A percentile compares a stretch with the other conserved stretches of the same genome.
These are phyloP conservation scores for Alternaria hordeiaustralica DNA, from an alignment of 2,329 filamentous ascomycete genomes.

Conservation along the genomic window DNA sequence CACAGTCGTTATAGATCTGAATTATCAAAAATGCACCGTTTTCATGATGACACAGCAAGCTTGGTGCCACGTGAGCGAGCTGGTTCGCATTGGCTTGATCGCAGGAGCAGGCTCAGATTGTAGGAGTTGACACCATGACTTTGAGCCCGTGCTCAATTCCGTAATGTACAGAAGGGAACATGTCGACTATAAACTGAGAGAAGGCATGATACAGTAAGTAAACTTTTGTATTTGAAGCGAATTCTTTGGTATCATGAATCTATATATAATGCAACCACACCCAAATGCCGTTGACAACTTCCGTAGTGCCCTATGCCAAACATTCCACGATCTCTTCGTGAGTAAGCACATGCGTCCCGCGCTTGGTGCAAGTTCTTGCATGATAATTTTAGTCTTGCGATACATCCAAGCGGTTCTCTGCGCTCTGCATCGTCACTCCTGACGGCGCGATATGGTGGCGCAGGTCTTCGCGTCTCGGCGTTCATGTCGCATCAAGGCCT, in stretches of 20 bases:
- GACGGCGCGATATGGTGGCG: background rate
- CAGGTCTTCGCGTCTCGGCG: background rate
- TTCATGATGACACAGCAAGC: background rate
- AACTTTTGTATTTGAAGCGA: background rate
- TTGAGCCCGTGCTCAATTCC: background rate
- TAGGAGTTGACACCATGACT: background rate
- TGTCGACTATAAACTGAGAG: accelerated
- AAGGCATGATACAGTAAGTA: background rate
- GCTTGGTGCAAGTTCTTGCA: background rate
- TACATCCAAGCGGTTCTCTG: background rate
- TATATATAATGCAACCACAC: background rate
- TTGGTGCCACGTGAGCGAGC: background rate
- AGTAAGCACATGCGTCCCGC: background rate
- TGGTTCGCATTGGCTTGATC: background rate
- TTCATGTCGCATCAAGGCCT: background rate
- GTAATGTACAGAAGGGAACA: background rate
- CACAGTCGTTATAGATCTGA: background rate
- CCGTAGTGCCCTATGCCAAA: background rate
- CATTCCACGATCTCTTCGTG: background rate
- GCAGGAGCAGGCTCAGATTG: background rate
- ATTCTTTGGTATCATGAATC: background rate
- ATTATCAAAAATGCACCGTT: too few relatives aligned
- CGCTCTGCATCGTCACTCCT: background rate
- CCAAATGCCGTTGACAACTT: background rate
- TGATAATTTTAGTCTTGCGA: background rate